Evolutionary conservation across 83 land plant species (phyloP), one percentile per base, ranked within the genome.

Genomic region (Larix sibirica): DNA sequence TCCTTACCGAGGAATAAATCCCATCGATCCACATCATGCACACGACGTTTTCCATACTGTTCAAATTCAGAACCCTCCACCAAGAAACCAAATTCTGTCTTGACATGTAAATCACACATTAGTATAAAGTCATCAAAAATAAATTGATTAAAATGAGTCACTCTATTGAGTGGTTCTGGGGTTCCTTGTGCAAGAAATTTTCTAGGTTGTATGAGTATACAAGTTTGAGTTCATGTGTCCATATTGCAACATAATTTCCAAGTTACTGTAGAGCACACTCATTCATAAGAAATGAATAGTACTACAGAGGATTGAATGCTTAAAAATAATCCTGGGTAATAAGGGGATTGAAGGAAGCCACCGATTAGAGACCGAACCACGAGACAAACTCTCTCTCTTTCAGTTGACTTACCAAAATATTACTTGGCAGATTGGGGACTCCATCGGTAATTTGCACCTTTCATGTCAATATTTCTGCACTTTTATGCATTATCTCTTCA

Each of bases 81-180:
- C 76, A 71, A 71, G 50, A 71, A 71, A 31, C 76, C 76, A 71
- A 71, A 71, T 40, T 40, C 76, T 71, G 76, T 71, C 56, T 71
- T 40, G 3, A 40, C 54, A 71, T 40, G 33, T 8, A 40, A 71
- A 71, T 9, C 54, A 71, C 76, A 38, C 12, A 71, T 20, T 71
- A 71, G 24, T 4, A 18, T 68, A 18, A 33, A 50, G 13, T 50
- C 56, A 50, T 50, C 9, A 50, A 50, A 50, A 50, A 50, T 12
- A 50, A 50, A 50, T 50, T 10, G 56, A 71, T 40, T 21, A 4
- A 17, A 71, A 71, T 20, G 23, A 40, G 10, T 18, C 23, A 6
- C n/a, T 7, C 50, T 16, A 40, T 20, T 40, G 42, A 71, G 38
- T 14, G 17, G 54, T 42, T 16, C 74, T 7, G 6, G 38, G 74